Evolutionary conservation across 2,329 filamentous ascomycete genomes (phyloP).

Genomic region (Pseudopyrenochaeta lycopersici): DNA sequence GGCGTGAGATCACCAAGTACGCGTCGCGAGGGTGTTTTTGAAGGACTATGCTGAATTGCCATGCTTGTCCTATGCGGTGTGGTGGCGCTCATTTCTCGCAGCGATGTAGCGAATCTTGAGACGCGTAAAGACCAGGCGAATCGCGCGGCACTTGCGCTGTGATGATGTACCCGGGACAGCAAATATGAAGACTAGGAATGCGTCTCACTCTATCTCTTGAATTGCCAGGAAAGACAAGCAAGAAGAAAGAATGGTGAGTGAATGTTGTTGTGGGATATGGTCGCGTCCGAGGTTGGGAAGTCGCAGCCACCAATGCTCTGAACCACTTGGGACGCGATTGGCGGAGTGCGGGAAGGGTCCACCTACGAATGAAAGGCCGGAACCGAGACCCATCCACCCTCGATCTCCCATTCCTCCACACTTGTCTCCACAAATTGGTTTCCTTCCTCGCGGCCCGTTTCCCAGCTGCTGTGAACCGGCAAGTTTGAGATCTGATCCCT

Average conservation of each 20-base stretch:
- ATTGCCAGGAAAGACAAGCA: conserved; percentile 3
- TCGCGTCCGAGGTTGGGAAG: conserved; percentile 33
- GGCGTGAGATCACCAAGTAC: conserved; percentile 46
- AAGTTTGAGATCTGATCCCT: too few species aligned
- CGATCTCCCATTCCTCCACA: conserved; percentile 2
- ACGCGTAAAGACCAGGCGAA: conserved; percentile 30
- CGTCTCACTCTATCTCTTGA: conserved; percentile 1
- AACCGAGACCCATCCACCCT: not conserved
- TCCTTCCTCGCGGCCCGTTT: not conserved
- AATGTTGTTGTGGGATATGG: conserved; percentile 23
- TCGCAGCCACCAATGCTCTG: conserved; percentile 16
- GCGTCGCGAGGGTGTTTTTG: conserved; percentile 43
- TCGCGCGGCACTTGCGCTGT: conserved; percentile 7
- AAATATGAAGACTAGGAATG: conserved; percentile 10
- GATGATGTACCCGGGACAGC: not conserved
- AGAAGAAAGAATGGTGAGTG: conserved; percentile 5
- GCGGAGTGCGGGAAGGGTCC: conserved; percentile 22
- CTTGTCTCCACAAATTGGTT: not conserved
- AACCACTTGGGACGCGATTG: conserved; percentile 23
- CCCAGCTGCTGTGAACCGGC: not conserved
- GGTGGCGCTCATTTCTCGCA: conserved; percentile 29
- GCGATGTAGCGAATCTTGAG: conserved; percentile 16
- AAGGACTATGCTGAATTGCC: conserved; percentile 35
- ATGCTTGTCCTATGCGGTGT: conserved; percentile 34
- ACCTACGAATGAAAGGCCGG: conserved; percentile 2